Conservation (phyloP, 805 yeast genomes). For the Candida succiphila region DNA sequence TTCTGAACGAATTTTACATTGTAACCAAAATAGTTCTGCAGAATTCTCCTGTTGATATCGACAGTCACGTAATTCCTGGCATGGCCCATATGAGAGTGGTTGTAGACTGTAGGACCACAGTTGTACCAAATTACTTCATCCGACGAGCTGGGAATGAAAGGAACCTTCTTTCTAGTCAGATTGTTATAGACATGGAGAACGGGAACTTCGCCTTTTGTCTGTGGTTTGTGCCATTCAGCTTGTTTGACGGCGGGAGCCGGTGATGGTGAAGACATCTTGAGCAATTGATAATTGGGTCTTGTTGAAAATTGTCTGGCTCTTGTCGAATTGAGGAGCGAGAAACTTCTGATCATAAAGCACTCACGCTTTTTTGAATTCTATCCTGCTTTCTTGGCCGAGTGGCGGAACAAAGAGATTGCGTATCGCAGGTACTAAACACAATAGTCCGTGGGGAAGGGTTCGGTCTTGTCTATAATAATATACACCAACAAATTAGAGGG, state of each 20-base stretch:
- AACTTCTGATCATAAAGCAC: not conserved
- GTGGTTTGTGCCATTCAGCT: slow-evolving; percentile 22
- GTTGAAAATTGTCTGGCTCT: too few relatives aligned
- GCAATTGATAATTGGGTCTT: too few relatives aligned
- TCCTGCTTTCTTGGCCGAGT: too few relatives aligned
- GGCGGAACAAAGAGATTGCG: too few relatives aligned
- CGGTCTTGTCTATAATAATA: too few relatives aligned
- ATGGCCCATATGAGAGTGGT: slow-evolving; percentile 96
- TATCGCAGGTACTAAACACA: too few relatives aligned
- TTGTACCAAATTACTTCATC: slow-evolving; percentile 85
- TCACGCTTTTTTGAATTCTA: too few relatives aligned
- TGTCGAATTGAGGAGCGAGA: too few relatives aligned
- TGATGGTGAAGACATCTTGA: not conserved
- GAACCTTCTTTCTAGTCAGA: slow-evolving; percentile 71
- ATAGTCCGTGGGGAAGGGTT: too few relatives aligned
- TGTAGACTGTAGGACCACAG: slow-evolving; percentile 98
- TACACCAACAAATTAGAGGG: too few relatives aligned
- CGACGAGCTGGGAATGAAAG: slow-evolving; percentile 58
- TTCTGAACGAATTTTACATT: slow-evolving; percentile 85
- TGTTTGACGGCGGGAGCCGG: slow-evolving; percentile 7
- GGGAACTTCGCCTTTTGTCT: slow-evolving; percentile 18
- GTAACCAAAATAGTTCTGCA: slow-evolving; percentile 89
- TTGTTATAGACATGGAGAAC: slow-evolving; percentile 68
- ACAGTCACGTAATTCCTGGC: slow-evolving; percentile 94
- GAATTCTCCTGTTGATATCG: slow-evolving; percentile 83